These are phyloP conservation scores for Solanum microdontum DNA, from an alignment of 257 asterid species.

Conservation along the genomic window DNA sequence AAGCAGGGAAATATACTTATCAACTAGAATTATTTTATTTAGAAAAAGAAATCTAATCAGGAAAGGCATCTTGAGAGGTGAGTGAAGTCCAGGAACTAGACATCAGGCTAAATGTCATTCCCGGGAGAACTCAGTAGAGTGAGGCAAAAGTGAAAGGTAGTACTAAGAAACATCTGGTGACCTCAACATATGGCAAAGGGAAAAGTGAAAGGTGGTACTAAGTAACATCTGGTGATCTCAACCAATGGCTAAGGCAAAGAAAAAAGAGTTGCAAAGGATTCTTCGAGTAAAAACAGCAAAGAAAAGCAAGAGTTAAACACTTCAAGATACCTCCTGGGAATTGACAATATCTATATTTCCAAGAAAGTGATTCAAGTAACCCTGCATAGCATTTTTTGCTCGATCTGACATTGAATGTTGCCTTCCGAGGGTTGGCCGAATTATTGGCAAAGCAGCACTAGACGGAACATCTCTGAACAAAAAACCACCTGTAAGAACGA, in stretches of 20 bases:
- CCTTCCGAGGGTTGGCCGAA: slow-evolving; percentile 90
- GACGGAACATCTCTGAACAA: slow-evolving; percentile 99
- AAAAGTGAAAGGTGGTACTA: neutral
- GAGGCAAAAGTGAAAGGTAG: neutral
- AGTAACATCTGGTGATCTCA: neutral
- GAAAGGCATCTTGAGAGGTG: neutral
- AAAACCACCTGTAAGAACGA: slow-evolving; percentile 90
- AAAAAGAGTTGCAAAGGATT: neutral
- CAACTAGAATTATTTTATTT: neutral
- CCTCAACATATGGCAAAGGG: neutral
- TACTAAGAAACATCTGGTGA: neutral
- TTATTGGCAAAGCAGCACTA: slow-evolving; percentile 86
- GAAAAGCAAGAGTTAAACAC: neutral
- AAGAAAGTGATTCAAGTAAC: slow-evolving; percentile 87
- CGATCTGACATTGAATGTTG: slow-evolving; percentile 84
- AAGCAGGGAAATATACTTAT: neutral
- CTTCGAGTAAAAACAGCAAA: neutral
- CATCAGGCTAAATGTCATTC: neutral
- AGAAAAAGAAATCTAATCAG: neutral
- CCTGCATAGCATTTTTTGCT: slow-evolving; percentile 92
- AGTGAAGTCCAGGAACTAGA: neutral
- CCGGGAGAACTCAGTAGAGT: neutral
- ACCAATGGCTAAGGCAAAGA: neutral
- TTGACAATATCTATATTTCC: slow-evolving; percentile 86
- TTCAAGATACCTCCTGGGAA: slow-evolving; percentile 62